Evolutionary conservation across 2,329 filamentous ascomycete species (phyloP), one percentile per base, ranked within the genome.

Genomic region (Cylindrodendrum hubeiense): DNA sequence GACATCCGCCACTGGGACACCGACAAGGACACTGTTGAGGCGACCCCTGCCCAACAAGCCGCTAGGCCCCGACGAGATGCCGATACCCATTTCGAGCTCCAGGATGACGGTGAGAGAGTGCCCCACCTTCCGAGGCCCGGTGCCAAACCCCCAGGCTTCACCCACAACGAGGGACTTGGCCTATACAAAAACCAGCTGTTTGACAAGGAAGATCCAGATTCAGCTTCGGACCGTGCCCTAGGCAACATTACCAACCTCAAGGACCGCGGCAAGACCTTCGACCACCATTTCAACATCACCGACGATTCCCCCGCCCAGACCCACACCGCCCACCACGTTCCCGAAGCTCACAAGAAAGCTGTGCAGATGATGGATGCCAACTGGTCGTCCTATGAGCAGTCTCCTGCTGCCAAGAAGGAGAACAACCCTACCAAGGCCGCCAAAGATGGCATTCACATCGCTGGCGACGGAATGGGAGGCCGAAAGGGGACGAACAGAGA

Each of bases 141-240:
- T 52, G 82, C 83, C 46, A 75, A 76, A 53, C 85, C 84, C 56
- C 85, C 84, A 60, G 88, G 87, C 47, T 79, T 84, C n/a, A 85
- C 80, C 39, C 86, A 90, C 62, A 94, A 93, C 79, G 89, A 88
- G 61, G 91, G 91, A 7, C 82, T 91, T 46, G 76, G 78, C 28
- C 84, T 97, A 47, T 97, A 97, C 82, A 86, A 93, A 75, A 92
- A 95, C 79, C 90, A 93, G 64, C 77, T 96, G 34, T 91, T 91
- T 75, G 85, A 87, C 63, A 86, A 89, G 52, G 87, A 89, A 34
- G 85, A 85, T 46, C 76, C 75, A 41, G 79, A 75, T 30, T 75
- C 82, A 15, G 79, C 72, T 2, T 76, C 80, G 13, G 79, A 81
- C 53, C 73, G 81, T 15, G 79, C 90, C 10, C 84, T 93, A 12